Base-by-base conservation (phyloP, 441 rosid species). In the Jatropha multifida region DNA sequence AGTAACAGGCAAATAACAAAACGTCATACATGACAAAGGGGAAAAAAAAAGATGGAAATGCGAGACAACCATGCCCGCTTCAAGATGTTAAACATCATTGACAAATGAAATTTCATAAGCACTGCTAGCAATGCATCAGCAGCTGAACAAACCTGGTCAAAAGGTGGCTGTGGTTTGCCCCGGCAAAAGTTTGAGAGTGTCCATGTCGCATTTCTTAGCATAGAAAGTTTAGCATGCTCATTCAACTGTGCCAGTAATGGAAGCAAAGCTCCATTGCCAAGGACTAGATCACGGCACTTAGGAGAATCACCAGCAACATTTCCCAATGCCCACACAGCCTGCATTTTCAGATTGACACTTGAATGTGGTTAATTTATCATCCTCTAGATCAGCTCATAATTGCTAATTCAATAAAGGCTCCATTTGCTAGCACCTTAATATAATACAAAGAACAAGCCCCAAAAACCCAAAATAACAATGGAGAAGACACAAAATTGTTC, bases 241-340 rank as follows among this genome's bases (percentile, higher is more conserved):
- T 86, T 94, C 74, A 94, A 74, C 77, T 90, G 97, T 7, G 85
- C 80, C 62, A 92, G 79, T 74, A 94, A 75, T 23, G 97, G 94
- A 32, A 78, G 73, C 78, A 94, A 56, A 58, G 97, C 97, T 54
- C 96, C 95, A 80, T 80, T 69, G 5, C 85, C 81, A 75, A 94
- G 97, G 68, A 94, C 98, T 69, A 92, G 92, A 81, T 94, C 96
- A 49, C 97, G 92, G 74, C 95, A 94, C 75, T 81, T 87, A 67
- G 98, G 92, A 71, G 98, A 92, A 79, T 92, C 97, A 46, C 98
- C 97, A 76, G 97, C 97, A 82, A 94, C 92, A 83, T 94, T 92
- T 66, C 97, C 98, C 84, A 92, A 77, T 27, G 97, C 97, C 97
- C 97, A 91, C 32, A 94, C 93, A 79, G 95, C 98, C 98, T 94